Evolutionary conservation across 371 early-diverging fungal species (phyloP), one percentile per base, ranked within the genome.

Genomic region (Lichtheimia ornata): DNA sequence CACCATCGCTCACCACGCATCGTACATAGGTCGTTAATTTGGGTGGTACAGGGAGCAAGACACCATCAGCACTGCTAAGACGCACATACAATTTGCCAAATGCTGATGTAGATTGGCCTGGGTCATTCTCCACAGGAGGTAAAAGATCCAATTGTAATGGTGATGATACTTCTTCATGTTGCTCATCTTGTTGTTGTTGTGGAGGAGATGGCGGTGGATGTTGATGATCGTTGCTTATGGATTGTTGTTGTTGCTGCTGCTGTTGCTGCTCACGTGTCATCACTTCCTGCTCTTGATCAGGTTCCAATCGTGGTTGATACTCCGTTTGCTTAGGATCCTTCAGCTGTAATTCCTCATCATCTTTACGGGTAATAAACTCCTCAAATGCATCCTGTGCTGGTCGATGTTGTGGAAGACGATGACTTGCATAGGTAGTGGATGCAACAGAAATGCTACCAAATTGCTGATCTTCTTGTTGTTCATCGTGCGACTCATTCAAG

Each of bases 1-100:
- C 47, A 0, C 76, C 78, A 42, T 81, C 81, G 42, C 74, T 81
- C 14, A 81, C 67, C 4, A 81, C 76, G 50, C 78, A 77, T 1
- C 81, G 76, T 0, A 73, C 76, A 51, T 70, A 76, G 12, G 81
- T 74, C 3, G 68, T 63, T 0, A 76, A 76, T 15, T 68, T 76
- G 9, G 81, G 76, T 22, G 47, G 47, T 22, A 81, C 18, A 4
- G 81, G 81, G 2, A 81, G 43, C 9, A 76, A 50, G 18, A 78
- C 63, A 59, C 78, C 72, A 11, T 72, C 67, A 9, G 74, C 68
- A 7, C 65, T 64, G 17, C 71, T 70, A 25, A 78, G 66, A 22
- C 71, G 74, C 13, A 81, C 53, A 62, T 77, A 81, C 20, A 81
- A 61, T 50, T 74, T 81, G 5, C 74, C 78, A 7, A 61, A 62